Evolutionary conservation across 306 rosid species (phyloP).

Genomic region (Sphenostylis stenocarpa): DNA sequence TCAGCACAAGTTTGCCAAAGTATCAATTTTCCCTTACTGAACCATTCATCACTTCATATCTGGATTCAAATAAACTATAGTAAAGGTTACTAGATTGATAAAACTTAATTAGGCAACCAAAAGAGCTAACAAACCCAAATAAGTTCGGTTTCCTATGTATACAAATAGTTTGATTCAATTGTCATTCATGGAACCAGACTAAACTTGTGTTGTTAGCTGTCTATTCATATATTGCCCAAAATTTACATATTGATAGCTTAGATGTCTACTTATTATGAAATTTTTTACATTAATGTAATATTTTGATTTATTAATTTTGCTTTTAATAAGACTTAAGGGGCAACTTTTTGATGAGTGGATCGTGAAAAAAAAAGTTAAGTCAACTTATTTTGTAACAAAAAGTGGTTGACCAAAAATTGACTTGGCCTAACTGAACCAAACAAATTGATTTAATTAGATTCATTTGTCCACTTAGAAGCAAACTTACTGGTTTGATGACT

Average conservation of each 20-base stretch:
- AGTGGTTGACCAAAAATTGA: not conserved
- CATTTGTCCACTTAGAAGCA: not conserved
- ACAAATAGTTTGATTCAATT: not conserved
- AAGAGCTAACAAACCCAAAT: not conserved
- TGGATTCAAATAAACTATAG: not conserved
- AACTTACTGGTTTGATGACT: not conserved
- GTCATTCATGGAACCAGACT: not conserved
- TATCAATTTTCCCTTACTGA: not conserved
- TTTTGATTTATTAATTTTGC: not conserved
- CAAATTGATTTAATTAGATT: not conserved
- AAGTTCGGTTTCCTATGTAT: not conserved
- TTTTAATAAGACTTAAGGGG: not conserved
- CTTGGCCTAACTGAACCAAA: slow-evolving; percentile 8
- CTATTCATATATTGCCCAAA: not conserved
- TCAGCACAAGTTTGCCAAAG: slow-evolving; percentile 2
- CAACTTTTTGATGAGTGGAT: not conserved
- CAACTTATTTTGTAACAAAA: not conserved
- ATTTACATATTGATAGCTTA: not conserved
- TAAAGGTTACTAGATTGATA: not conserved
- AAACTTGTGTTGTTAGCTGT: not conserved
- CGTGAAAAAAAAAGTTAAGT: not conserved
- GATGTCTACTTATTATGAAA: not conserved
- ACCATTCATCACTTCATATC: slow-evolving; percentile 17
- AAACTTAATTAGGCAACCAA: slow-evolving; percentile 16
- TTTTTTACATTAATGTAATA: not conserved